Conservation (phyloP, 1,139 yeast genomes). For the Suhomyces terraborum region DNA sequence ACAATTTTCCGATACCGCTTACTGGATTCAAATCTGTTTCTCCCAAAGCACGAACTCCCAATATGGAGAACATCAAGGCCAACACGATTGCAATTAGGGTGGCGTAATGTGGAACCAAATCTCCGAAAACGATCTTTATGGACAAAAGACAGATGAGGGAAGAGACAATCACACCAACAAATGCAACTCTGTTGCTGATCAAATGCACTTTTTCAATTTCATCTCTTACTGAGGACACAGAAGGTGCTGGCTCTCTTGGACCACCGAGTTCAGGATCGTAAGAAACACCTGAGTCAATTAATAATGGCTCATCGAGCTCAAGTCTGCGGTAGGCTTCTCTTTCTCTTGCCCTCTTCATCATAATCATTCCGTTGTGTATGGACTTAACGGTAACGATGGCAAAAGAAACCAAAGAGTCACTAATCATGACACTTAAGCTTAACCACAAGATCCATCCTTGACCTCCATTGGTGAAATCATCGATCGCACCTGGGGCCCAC, state of each 20-base stretch:
- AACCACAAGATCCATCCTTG: constrained; percentile 99
- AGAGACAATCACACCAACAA: constrained; percentile 64
- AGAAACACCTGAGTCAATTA: constrained; percentile 1
- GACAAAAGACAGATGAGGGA: constrained; percentile 66
- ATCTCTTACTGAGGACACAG: constrained; percentile 8
- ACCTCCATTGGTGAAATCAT: constrained; percentile 90
- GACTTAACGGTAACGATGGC: constrained; percentile 60
- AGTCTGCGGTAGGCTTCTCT: constrained; percentile 5
- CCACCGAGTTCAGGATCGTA: constrained; percentile 8
- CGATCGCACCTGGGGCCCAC: constrained; percentile 91
- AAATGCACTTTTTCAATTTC: constrained; percentile 33
- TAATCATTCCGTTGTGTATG: constrained; percentile 16
- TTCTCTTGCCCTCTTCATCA: constrained; percentile 10
- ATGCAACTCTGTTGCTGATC: constrained; percentile 52
- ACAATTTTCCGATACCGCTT: constrained; percentile 91
- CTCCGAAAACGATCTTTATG: constrained; percentile 68
- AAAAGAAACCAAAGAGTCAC: constrained; percentile 85
- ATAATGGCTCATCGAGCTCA: constrained; percentile 6
- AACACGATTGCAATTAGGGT: constrained; percentile 66
- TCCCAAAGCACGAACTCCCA: constrained; percentile 92
- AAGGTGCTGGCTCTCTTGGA: not conserved
- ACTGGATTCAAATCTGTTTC: constrained; percentile 97
- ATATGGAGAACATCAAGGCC: constrained; percentile 75
- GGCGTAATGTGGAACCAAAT: constrained; percentile 70
- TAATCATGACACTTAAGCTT: constrained; percentile 89